Evolutionary conservation across 164 flowering plant genomes (phyloP).

Genomic region (Litsea cubeba): DNA sequence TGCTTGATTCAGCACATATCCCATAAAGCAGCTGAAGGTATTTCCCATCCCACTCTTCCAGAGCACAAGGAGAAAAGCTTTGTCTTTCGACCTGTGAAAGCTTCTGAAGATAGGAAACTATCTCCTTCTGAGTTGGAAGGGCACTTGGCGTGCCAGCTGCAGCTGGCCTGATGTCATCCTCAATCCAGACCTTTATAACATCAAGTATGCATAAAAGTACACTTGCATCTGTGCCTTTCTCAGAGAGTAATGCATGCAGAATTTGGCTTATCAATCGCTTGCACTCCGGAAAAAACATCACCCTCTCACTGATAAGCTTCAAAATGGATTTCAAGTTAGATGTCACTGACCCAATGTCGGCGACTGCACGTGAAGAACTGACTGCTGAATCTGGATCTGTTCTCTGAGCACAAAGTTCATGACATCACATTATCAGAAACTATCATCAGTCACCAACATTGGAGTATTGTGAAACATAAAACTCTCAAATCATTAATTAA

Average conservation of each 20-base stretch:
- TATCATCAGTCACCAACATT: no score
- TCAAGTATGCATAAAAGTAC: slow-evolving; percentile 89
- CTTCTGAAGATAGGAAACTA: slow-evolving; percentile 83
- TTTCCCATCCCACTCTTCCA: slow-evolving; percentile 89
- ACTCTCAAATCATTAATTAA: no score
- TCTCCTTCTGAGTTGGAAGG: slow-evolving; percentile 69
- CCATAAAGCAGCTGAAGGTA: slow-evolving; percentile 96
- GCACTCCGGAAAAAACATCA: slow-evolving; percentile 79
- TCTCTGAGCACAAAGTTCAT: slow-evolving; percentile 12
- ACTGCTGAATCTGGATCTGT: slow-evolving; percentile 85
- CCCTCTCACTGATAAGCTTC: slow-evolving; percentile 81
- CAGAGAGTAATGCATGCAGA: slow-evolving; percentile 68
- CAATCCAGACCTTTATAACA: slow-evolving; percentile 87
- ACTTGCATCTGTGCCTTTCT: slow-evolving; percentile 81
- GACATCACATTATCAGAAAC: no score
- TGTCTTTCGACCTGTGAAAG: slow-evolving; percentile 95
- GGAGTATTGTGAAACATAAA: no score
- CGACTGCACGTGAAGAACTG: slow-evolving; percentile 77
- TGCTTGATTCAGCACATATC: slow-evolving; percentile 80
- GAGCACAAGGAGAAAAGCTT: slow-evolving; percentile 42
- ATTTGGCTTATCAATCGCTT: slow-evolving; percentile 68
- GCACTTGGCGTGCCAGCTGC: slow-evolving; percentile 41
- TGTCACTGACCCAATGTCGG: slow-evolving; percentile 69
- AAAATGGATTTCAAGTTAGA: slow-evolving; percentile 73
- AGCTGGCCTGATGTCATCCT: slow-evolving; percentile 61